Evolutionary conservation across 2,329 filamentous ascomycete genomes (phyloP), one percentile per base, ranked within the genome.

Genomic region (Dactylella cylindrospora): DNA sequence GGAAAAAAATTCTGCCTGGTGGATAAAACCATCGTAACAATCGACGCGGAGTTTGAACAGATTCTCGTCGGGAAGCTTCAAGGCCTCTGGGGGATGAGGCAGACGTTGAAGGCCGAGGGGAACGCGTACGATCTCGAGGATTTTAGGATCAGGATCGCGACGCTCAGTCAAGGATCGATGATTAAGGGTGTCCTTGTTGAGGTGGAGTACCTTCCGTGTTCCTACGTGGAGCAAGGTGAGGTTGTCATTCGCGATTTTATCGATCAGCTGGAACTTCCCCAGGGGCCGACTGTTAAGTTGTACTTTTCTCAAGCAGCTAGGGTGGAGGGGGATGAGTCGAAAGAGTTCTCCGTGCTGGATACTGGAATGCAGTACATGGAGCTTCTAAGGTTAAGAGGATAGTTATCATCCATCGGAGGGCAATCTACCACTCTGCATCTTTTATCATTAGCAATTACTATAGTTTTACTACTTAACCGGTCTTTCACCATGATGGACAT

Each of bases 311-410:
- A 62, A 32, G 66, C 65, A 5, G 54, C 59, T 12, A 40, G 36
- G 43, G 3, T 29, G 28, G 50, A 43, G 12, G 50, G 31, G 13
- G 51, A 41, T 7, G 51, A 55, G 19, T 54, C 62, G 26, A 50
- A 49, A 32, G 52, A 53, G 41, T 69, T 68, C 53, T 67, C 66
- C 2, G 55, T 69, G 19, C 44, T 69, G 46, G 68, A 69, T 64
- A 69, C 68, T 3, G 67, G 68, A 7, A 64, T 67, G 54, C 66
- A 68, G 43, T 69, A 69, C 53, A 68, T 68, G 43, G 68, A 69
- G 35, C 45, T 69, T n/a, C 38, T 69, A 31, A 45, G 67, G 45
- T 64, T 69, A 12, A 47, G 57, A 15, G 45, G 39, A 38, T 31
- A 7, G 13, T 15, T 2, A 31, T 31, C n/a, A n/a, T n/a, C n/a